Base-by-base conservation (phyloP, 2,329 filamentous ascomycete species). In the Drechslera avenae region DNA sequence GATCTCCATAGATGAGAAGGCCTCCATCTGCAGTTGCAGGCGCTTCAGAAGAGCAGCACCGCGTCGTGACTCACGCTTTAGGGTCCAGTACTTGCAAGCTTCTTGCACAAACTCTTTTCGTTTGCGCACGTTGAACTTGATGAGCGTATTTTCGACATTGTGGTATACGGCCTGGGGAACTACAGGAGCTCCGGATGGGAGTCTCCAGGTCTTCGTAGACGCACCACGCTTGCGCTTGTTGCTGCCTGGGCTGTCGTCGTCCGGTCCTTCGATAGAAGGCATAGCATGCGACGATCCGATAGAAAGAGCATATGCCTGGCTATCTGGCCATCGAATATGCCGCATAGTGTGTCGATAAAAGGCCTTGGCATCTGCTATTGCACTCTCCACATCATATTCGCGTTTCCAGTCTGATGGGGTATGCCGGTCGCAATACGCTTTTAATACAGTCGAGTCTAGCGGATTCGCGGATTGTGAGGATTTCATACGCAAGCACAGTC, bases 1-100 rank as follows among this genome's bases (percentile, higher is more conserved):
- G 59, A 99, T 87, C 75, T 99, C 94, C 88, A 97, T 96, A 0
- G 91, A 96, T 5, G 93, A 93, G 73, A 97, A 99, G 0, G 91
- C 90, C 73, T 97, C 93, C 82, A 97, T 89, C 73, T 97, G 92
- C 50, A 97, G 78, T 72, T 99, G 94, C 16, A 99, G 81, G 30
- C 94, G 86, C 76, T 97, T 97, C 52, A 99, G 82, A 47, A 99
- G 80, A 3, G 94, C 91, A 23, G 94, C 94, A 39, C 94, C 94
- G 51, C 94, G 84, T 28, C 94, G 86, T 55, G 93, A 90, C 73
- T 99, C 94, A 48, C 94, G 86, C 77, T 99, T 99, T 57, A 99
- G 75, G 0, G 94, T 97, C 94, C 94, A 99, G 75, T 97, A 99
- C 63, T 91, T 91, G 76, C 93, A 97, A 2, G 90, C 90, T 73